These are phyloP conservation scores for Pichia thaimueangensis DNA, from an alignment of 805 yeast genomes.

Conservation along the genomic window DNA sequence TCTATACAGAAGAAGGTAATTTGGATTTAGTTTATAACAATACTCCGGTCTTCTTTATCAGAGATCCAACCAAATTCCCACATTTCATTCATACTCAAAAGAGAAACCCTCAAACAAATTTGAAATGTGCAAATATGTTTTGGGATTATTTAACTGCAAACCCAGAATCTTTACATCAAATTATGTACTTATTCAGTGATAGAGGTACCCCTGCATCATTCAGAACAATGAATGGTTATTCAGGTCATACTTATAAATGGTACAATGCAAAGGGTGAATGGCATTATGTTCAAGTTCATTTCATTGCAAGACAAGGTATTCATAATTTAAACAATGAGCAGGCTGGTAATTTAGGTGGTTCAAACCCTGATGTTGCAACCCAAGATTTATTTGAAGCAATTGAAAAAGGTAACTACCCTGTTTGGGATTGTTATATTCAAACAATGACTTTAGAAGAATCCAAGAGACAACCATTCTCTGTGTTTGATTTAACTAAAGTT, in stretches of 20 bases:
- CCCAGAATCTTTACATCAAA: constrained; percentile 72
- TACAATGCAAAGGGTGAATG: constrained; percentile 67
- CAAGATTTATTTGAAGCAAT: constrained; percentile 75
- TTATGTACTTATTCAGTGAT: constrained; percentile 66
- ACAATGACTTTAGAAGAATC: constrained; percentile 83
- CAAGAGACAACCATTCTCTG: constrained; percentile 66
- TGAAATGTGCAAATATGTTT: constrained; percentile 74
- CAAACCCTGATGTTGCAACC: constrained; percentile 78
- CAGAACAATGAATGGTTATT: constrained; percentile 78
- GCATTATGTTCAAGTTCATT: constrained; percentile 74
- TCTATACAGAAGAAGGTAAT: constrained; percentile 79
- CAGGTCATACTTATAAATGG: constrained; percentile 84
- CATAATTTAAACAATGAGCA: constrained; percentile 53
- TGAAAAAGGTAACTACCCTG: constrained; percentile 69
- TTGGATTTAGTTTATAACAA: constrained; percentile 81
- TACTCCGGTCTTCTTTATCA: constrained; percentile 77
- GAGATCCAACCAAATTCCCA: constrained; percentile 84
- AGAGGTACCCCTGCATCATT: constrained; percentile 75
- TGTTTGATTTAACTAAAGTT: constrained; percentile 84
- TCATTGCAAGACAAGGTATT: constrained; percentile 53
- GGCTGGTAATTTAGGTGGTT: constrained; percentile 61
- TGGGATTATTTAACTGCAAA: constrained; percentile 78
- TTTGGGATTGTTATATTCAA: constrained; percentile 83
- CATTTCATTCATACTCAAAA: constrained; percentile 86
- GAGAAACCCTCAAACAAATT: constrained; percentile 75